Conservation (phyloP, 345 rosid species). For the Rhodomyrtus tomentosa region DNA sequence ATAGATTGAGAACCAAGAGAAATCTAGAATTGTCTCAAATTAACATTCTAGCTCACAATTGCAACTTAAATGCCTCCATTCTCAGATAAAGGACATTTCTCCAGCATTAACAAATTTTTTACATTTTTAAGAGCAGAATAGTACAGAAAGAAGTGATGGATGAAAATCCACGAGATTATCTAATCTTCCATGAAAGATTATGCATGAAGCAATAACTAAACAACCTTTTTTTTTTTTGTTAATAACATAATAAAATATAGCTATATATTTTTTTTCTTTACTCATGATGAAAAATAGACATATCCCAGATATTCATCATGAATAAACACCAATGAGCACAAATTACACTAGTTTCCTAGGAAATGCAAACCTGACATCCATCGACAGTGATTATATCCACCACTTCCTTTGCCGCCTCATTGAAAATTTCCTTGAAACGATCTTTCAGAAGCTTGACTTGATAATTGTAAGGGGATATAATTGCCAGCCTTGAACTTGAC, state of each 20-base stretch:
- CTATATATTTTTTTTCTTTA: not conserved
- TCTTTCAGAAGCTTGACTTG: conserved; percentile 87
- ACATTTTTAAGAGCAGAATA: not conserved
- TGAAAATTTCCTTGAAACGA: conserved; percentile 66
- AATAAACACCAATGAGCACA: not conserved
- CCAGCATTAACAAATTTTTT: not conserved
- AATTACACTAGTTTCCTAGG: not conserved
- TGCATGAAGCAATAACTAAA: not conserved
- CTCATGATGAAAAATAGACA: not conserved
- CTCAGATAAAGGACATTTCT: not conserved
- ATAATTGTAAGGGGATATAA: conserved; percentile 79
- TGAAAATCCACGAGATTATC: not conserved
- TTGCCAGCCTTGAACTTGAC: conserved; percentile 86
- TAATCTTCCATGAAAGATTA: not conserved
- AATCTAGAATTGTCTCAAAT: not conserved
- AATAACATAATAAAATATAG: not conserved
- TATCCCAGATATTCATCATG: not conserved
- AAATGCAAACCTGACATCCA: conserved; percentile 78
- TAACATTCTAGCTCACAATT: not conserved
- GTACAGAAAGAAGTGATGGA: not conserved
- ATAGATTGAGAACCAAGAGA: not conserved
- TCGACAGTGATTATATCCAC: conserved; percentile 90
- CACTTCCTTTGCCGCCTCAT: conserved; percentile 52
- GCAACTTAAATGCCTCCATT: not conserved
- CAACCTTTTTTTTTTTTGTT: not conserved